Evolutionary conservation across 2,329 filamentous ascomycete species (phyloP).

Genomic region (Trichoderma brevicompactum): DNA sequence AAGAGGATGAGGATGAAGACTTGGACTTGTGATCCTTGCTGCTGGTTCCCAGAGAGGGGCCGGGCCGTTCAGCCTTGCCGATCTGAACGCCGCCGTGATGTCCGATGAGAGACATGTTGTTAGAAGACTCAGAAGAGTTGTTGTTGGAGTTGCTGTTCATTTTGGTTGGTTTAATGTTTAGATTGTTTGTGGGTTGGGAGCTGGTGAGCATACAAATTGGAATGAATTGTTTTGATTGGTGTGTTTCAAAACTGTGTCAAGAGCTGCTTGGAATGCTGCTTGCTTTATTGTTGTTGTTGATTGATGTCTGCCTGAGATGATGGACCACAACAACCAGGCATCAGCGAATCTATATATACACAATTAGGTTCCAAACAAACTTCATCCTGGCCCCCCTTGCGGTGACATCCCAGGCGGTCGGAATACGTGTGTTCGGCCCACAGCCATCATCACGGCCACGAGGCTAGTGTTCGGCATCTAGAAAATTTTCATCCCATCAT

Average conservation of each 20-base stretch:
- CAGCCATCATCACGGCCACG: conserved; percentile 19
- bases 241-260: no score
- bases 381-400: background rate
- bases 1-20: conserved; percentile 14
- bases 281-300: background rate
- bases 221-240: conserved; percentile 1
- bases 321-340: conserved; percentile 14
- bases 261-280: background rate
- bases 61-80: conserved; percentile 26
- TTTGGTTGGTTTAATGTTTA: background rate
- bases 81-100: conserved; percentile 20
- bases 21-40: conserved; percentile 8
- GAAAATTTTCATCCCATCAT: background rate
- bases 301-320: conserved; percentile 25
- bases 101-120: conserved; percentile 27
- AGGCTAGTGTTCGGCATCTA: background rate
- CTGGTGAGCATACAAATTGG: conserved; percentile 1
- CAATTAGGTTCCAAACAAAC: background rate
- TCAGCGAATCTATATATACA: conserved; percentile 27
- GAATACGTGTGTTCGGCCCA: conserved; percentile 2
- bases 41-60: conserved; percentile 12
- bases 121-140: background rate
- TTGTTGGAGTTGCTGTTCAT: conserved; percentile 5
- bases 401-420: background rate
- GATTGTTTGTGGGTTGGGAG: background rate